These are phyloP conservation scores for Cyclotella kingstonii DNA, from an alignment of 108 stramenopile species.

Conservation along the genomic window DNA sequence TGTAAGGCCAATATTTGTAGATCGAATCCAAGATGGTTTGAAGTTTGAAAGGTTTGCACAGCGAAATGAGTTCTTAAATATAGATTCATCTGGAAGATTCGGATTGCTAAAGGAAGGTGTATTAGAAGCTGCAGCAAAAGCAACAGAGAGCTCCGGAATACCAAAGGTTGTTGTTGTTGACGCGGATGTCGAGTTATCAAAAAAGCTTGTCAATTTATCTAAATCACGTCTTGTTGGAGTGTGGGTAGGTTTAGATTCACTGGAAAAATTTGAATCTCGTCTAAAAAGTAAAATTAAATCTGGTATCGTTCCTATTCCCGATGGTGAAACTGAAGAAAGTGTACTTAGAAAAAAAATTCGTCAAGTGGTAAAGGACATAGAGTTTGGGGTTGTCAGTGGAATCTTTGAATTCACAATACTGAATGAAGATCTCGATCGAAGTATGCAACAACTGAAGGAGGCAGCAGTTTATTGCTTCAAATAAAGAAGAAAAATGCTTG, in stretches of 20 bases:
- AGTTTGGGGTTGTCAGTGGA: constrained; percentile 79
- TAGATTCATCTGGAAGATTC: constrained; percentile 52
- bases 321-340: constrained; percentile 61
- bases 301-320: constrained; percentile 47
- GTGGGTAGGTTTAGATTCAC: constrained; percentile 74
- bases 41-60: constrained; percentile 58
- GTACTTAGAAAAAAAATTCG: constrained; percentile 55
- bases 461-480: constrained; percentile 73
- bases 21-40: constrained; percentile 48
- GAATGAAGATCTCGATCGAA: constrained; percentile 65
- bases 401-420: constrained; percentile 87
- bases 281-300: constrained; percentile 52
- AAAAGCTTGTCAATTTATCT: constrained; percentile 44
- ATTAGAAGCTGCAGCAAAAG: constrained; percentile 45
- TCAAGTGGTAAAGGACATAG: constrained; percentile 76
- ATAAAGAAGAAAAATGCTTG: constrained; percentile 15
- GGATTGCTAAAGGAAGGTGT: constrained; percentile 69
- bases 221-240: constrained; percentile 71
- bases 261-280: constrained; percentile 61
- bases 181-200: constrained; percentile 66
- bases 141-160: constrained; percentile 5
- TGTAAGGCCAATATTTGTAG: constrained; percentile 46
- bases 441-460: constrained; percentile 59
- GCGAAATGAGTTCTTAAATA: constrained; percentile 58
- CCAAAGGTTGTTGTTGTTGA: constrained; percentile 72